phyloP scores from a whole-genome alignment of 2,329 filamentous ascomycete genomes.

The Chaetothyriales sp. region DNA sequence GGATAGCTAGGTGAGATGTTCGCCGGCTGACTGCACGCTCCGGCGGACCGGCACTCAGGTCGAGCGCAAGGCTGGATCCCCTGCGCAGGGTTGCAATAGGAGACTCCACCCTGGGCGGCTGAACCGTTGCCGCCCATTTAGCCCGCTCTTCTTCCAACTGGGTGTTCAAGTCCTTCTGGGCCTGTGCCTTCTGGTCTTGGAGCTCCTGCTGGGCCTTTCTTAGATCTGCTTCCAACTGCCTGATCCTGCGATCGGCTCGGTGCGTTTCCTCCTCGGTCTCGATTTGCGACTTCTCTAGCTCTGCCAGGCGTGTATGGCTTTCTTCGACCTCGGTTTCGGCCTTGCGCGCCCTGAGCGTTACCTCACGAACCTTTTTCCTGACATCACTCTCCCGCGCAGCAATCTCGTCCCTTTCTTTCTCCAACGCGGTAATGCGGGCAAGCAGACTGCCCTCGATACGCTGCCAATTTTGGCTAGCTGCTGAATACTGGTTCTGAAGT shows the following conservation, averaged over 20 bases:
- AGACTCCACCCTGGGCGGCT: conserved; percentile 26
- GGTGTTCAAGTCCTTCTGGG: conserved; percentile 42
- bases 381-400: conserved; percentile 70
- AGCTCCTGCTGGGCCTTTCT: conserved; percentile 42
- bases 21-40: conserved; percentile 28
- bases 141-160: conserved; percentile 50
- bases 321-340: conserved; percentile 72
- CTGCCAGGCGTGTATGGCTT: conserved; percentile 32
- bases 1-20: conserved; percentile 24
- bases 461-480: conserved; percentile 95
- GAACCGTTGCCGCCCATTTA: conserved; percentile 38
- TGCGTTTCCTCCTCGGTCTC: conserved; percentile 47
- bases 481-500: conserved; percentile 82
- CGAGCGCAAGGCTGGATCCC: conserved; percentile 22
- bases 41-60: conserved; percentile 21
- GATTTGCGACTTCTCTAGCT: conserved; percentile 42
- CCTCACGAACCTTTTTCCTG: conserved; percentile 75
- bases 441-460: conserved; percentile 80
- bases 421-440: conserved; percentile 58
- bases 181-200: conserved; percentile 43
- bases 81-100: conserved; percentile 29
- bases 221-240: conserved; percentile 45
- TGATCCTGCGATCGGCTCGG: conserved; percentile 27
- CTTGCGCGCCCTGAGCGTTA: conserved; percentile 51
- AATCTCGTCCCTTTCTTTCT: conserved; percentile 83